Conservation (phyloP, 2,329 filamentous ascomycete species). For the Venturia carpophila region DNA sequence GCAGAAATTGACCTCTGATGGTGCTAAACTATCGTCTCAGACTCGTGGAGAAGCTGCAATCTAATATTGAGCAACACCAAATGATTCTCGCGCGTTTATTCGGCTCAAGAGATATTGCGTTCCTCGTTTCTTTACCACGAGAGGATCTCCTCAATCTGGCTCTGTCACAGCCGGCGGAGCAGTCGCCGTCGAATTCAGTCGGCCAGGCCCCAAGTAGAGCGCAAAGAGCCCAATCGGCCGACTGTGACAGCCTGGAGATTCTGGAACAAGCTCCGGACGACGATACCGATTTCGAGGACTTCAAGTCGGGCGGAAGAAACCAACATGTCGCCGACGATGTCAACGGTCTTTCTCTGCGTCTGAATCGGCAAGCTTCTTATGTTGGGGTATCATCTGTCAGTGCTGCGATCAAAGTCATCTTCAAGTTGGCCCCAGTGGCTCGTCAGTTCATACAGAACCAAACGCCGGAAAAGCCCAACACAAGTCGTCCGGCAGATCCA, state of each 20-base stretch:
- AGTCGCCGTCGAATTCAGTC: slow-evolving; percentile 1
- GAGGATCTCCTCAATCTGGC: slow-evolving; percentile 41
- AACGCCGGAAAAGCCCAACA: slow-evolving; percentile 23
- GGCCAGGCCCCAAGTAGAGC: background rate
- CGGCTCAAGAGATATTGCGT: slow-evolving; percentile 35
- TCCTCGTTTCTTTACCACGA: slow-evolving; percentile 33
- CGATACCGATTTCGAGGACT: slow-evolving; percentile 56
- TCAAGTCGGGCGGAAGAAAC: slow-evolving; percentile 35
- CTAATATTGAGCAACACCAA: slow-evolving; percentile 41
- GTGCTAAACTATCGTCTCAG: slow-evolving; percentile 38
- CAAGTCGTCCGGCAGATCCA: slow-evolving; percentile 20
- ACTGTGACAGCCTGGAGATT: slow-evolving; percentile 46
- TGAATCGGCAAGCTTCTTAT: slow-evolving; percentile 57
- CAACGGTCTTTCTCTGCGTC: slow-evolving; percentile 56
- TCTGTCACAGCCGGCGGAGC: slow-evolving; percentile 33
- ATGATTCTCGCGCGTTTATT: slow-evolving; percentile 37
- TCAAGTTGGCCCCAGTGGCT: slow-evolving; percentile 46
- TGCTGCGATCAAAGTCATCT: slow-evolving; percentile 64
- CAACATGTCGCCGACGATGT: slow-evolving; percentile 59
- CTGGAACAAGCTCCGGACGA: slow-evolving; percentile 63
- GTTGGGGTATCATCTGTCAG: slow-evolving; percentile 68
- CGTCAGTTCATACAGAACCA: slow-evolving; percentile 41
- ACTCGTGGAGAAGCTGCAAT: slow-evolving; percentile 47
- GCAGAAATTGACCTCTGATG: slow-evolving; percentile 30
- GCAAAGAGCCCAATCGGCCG: slow-evolving; percentile 36